Conservation (phyloP, 805 yeast genomes). For the Starmerella potacharoeniae region DNA sequence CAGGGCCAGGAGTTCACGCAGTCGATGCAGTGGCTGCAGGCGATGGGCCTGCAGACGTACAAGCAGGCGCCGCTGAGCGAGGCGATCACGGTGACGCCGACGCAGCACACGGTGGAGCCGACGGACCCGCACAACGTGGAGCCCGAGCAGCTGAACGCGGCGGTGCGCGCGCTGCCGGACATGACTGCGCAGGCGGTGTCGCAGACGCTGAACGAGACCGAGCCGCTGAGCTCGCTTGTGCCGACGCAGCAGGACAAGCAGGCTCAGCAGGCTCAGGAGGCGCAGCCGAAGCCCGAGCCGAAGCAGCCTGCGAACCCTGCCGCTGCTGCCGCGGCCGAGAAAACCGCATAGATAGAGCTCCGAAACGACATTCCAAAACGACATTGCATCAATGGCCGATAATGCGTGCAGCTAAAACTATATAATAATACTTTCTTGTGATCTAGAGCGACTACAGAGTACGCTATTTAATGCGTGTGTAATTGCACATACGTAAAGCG, state of each 20-base stretch:
- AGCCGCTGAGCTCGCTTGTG: background rate
- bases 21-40: constrained; percentile 29
- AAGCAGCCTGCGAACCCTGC: constrained; percentile 28
- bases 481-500: no score
- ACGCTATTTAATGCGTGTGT: no score
- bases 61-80: constrained; percentile 10
- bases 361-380: no score
- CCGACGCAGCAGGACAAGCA: background rate
- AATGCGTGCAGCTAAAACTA: no score
- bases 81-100: constrained; percentile 13
- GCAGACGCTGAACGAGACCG: background rate
- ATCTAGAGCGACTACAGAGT: no score
- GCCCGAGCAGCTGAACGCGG: background rate
- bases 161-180: constrained; percentile 5
- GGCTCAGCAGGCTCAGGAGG: constrained; percentile 41
- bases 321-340: background rate
- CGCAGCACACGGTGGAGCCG: constrained; percentile 5
- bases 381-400: no score
- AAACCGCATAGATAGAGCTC: background rate
- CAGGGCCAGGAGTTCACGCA: constrained; percentile 39
- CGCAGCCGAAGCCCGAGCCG: constrained; percentile 41
- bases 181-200: constrained; percentile 1
- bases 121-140: constrained; percentile 1
- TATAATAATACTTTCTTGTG: no score
- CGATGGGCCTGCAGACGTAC: constrained; percentile 31